Percentiles rank a stretch among this genome's conserved stretches.
These are phyloP conservation scores for Ashbya aceris DNA, from an alignment of 1,139 yeast species.

Conservation along the genomic window DNA sequence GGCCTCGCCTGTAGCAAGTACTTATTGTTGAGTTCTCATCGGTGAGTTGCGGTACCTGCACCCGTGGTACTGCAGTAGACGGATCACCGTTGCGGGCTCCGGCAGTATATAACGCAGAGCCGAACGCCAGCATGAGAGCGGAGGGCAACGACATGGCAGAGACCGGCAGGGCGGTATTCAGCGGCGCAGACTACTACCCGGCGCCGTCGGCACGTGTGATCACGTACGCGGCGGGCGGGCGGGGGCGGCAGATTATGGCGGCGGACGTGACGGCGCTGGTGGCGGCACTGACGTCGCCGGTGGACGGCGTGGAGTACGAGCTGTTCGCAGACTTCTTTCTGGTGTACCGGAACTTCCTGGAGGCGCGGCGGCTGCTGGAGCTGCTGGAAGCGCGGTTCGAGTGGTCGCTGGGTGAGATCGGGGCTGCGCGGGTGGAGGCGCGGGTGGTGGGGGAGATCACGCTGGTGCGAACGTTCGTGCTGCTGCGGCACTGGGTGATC, in stretches of 20 bases:
- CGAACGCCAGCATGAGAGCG: too few species aligned
- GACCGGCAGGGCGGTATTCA: conserved; percentile 9
- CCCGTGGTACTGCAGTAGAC: too few species aligned
- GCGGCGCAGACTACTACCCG: conserved; percentile 26
- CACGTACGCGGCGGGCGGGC: conserved; percentile 10
- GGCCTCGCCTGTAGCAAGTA: too few species aligned
- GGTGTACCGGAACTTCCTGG: conserved; percentile 65
- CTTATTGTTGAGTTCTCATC: too few species aligned
- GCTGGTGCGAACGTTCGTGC: conserved; percentile 78
- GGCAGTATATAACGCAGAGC: too few species aligned
- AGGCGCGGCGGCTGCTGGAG: conserved; percentile 48
- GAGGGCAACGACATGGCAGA: too few species aligned
- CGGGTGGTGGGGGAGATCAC: conserved; percentile 56
- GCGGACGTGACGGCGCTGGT: conserved; percentile 44
- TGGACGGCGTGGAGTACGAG: conserved; percentile 60
- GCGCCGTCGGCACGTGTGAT: conserved; percentile 23
- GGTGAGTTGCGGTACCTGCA: too few species aligned
- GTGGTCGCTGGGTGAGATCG: conserved; percentile 54
- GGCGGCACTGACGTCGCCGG: conserved; percentile 71
- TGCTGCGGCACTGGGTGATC: conserved; percentile 79
- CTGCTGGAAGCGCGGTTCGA: conserved; percentile 55
- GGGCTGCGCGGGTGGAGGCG: conserved; percentile 28
- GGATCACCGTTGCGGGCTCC: too few species aligned
- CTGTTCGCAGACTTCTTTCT: conserved; percentile 77
- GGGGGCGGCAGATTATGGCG: conserved; percentile 20